A percentile compares a stretch with the other conserved stretches of the same genome.
phyloP scores from a whole-genome alignment of 495 filamentous ascomycete species.

The Penicillium angulare region DNA sequence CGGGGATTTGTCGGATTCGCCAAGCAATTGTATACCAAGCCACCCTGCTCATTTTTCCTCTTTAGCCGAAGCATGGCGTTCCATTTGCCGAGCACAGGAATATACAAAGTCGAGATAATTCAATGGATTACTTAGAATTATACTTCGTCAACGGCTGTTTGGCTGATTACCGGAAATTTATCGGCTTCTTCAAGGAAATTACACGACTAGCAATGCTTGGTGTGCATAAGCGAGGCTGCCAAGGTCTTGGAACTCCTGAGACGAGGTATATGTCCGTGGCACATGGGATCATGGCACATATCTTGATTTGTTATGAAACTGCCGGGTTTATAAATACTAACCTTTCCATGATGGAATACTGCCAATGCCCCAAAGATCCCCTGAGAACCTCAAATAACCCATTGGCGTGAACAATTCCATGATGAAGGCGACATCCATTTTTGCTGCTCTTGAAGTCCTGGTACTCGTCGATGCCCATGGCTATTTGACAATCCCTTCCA shows the following conservation, averaged over 20 bases:
- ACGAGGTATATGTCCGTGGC: neutral
- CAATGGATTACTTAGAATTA: neutral
- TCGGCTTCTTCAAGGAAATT: neutral
- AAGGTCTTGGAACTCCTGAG: neutral
- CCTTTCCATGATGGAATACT: no score
- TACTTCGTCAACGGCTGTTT: neutral
- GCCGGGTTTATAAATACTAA: no score
- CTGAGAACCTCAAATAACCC: no score
- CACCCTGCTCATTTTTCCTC: neutral
- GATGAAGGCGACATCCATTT: neutral
- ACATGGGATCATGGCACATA: no score
- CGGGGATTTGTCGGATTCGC: constrained; percentile 5
- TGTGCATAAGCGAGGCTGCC: neutral
- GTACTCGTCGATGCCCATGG: constrained; percentile 31
- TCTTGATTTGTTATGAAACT: no score
- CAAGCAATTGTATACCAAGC: neutral
- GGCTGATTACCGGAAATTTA: neutral
- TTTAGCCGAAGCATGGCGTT: neutral
- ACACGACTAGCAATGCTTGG: neutral
- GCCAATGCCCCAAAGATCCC: no score
- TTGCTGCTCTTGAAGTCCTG: neutral
- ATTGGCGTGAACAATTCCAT: no score
- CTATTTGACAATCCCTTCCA: constrained; percentile 45
- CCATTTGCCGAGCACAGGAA: neutral
- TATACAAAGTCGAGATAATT: neutral